These are phyloP conservation scores for Venturiaceae sp. DNA, from an alignment of 2,329 filamentous ascomycete species.

Conservation along the genomic window DNA sequence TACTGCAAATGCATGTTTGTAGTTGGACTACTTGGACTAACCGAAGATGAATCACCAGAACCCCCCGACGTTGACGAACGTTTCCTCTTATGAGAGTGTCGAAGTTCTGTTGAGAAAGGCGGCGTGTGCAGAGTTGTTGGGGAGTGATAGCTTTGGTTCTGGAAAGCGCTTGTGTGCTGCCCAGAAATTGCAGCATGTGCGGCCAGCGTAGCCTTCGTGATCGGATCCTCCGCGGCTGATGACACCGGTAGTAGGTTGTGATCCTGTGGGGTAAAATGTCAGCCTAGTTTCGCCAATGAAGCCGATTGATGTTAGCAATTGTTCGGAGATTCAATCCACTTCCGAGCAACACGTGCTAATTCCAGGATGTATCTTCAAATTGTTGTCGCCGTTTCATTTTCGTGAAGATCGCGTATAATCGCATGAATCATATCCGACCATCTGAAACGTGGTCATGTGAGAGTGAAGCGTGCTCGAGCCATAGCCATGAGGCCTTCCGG, in stretches of 20 bases:
- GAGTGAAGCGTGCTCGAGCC: background rate
- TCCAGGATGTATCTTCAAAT: background rate
- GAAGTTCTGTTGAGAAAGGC: background rate
- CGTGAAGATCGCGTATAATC: background rate
- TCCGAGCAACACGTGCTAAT: background rate
- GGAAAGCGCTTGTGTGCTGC: background rate
- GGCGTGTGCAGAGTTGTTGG: constrained; percentile 2
- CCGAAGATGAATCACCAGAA: constrained; percentile 3
- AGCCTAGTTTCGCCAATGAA: constrained; percentile 5
- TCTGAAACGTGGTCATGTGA: background rate
- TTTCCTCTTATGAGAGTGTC: constrained; percentile 2
- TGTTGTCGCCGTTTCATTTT: background rate
- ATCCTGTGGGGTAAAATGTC: constrained; percentile 4
- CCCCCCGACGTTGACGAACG: background rate
- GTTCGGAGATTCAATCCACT: background rate
- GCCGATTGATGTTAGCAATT: background rate
- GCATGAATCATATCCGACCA: background rate
- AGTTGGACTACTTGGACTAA: background rate
- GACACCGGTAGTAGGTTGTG: background rate
- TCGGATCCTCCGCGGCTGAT: constrained; percentile 10
- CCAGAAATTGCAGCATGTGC: constrained; percentile 12
- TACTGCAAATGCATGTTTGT: background rate
- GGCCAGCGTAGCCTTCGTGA: constrained; percentile 12
- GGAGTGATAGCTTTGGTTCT: background rate
- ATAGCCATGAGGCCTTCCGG: background rate